Conservation (phyloP, 371 early-diverging fungal genomes). For the Antonospora locustae region DNA sequence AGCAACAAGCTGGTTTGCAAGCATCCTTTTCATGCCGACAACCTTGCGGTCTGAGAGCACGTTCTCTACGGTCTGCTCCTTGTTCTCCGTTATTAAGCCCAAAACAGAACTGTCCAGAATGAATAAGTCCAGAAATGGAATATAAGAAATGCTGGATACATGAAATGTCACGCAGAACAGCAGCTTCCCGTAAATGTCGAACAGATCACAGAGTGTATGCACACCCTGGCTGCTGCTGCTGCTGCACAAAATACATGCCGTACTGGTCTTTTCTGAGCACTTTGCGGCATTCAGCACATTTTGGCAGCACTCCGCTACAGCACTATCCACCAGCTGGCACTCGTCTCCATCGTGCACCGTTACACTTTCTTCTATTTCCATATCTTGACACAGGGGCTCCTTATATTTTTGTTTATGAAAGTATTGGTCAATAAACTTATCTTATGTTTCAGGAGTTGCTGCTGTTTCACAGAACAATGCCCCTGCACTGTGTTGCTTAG, state of each 20-base stretch:
- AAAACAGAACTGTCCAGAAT: conserved; percentile 14
- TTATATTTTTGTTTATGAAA: too few relatives aligned
- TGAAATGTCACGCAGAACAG: conserved; percentile 14
- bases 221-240: not conserved
- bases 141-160: not conserved
- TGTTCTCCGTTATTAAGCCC: not conserved
- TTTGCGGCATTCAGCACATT: too few relatives aligned
- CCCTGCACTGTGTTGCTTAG: too few relatives aligned
- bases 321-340: too few relatives aligned
- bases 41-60: conserved; percentile 8
- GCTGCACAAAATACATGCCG: conserved; percentile 15
- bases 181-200: conserved; percentile 4
- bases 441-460: too few relatives aligned
- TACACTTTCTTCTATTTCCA: too few relatives aligned
- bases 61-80: not conserved
- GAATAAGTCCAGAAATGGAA: conserved; percentile 4
- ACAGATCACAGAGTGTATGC: conserved; percentile 20
- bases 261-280: conserved; percentile 2
- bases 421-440: too few relatives aligned
- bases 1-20: conserved; percentile 23
- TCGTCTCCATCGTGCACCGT: too few relatives aligned
- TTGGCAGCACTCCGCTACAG: too few relatives aligned
- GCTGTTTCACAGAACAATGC: too few relatives aligned
- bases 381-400: too few relatives aligned
- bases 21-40: conserved; percentile 5